Evolutionary conservation across 306 rosid genomes (phyloP), one percentile per base, ranked within the genome.

Genomic region (Trichosanthes cucumerina): DNA sequence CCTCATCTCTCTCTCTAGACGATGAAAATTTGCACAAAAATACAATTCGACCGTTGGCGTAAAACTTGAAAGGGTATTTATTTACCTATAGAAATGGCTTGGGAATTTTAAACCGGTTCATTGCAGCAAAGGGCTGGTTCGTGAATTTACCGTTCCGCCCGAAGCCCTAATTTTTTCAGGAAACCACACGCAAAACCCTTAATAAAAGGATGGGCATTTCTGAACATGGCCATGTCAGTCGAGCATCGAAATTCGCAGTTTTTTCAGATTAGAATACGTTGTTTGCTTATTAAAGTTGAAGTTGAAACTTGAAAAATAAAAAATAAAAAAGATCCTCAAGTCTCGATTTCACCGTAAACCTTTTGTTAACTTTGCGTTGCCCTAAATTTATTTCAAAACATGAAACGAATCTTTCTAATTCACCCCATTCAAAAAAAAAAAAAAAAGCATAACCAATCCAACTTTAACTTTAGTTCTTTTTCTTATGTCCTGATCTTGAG

Each of bases 1-100:
- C 83, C 81, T 44, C 94, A 87, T 84, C 79, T 78, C 71, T 79
- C 82, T 47, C 56, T 77, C 84, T 57, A 5, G n/a, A 34, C 49
- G 47, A 50, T 26, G 57, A 3, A 26, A 33, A 33, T 6, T 50
- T 74, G 12, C 16, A 70, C 0, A 6, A 39, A 18, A 75, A 33
- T 24, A 9, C 43, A 90, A 91, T 88, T 84, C 86, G 92, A 89
- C 97, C 98, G 97, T 95, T 94, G 87, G 68, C 26, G 31, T 10
- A 8, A 4, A 18, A 18, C 26, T 16, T 9, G 26, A 64, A 9
- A 9, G 8, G 46, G 63, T 2, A 23, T 70, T 70, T 23, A 11
- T 15, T 14, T 26, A 26, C 26, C 11, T 36, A 36, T 19, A 7
- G 18, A 18, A 34, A 65, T 65, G 11, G 6, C 7, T 15, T 16